Evolutionary conservation across 2,329 filamentous ascomycete species (phyloP), one percentile per base, ranked within the genome.

Genomic region (Phialophora tarda): DNA sequence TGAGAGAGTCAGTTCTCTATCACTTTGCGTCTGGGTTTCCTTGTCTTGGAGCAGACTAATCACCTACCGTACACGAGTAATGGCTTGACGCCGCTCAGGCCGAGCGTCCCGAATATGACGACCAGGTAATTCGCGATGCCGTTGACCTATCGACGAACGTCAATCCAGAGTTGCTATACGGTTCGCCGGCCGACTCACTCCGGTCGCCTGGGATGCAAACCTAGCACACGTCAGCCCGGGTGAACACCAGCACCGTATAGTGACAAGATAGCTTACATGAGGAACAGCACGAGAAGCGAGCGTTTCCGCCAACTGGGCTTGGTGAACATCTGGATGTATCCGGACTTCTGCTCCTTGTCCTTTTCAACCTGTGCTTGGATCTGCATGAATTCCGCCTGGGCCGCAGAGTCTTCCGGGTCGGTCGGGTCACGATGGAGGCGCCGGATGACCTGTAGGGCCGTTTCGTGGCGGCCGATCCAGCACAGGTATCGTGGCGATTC

Each of bases 41-140:
- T 12, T 3, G 7, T 30, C 3, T 12, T 34, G 1, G 32, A 34
- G 32, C 32, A 34, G 32, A 12, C 2, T 34, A 34, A 32, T 14
- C n/a, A 64, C 66, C 55, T 41, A 66, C 66, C 80, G 65, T 76
- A 78, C 21, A 82, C 70, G 4, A 83, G 75, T 28, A 83, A 71
- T 4, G 81, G 80, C 75, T 78, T 76, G 64, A 75, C 76, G 34
- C 73, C 74, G 41, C 65, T 69, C 56, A 77, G 71, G 38, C 75
- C 81, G 11, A 82, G 75, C 24, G 65, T 66, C 44, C 74, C 68
- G 71, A 77, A 77, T 56, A 79, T 74, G 41, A 78, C 70, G 58
- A 77, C 78, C 4, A 78, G 77, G 64, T 82, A 82, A 61, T 79
- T 79, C 57, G 80, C 63, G 54, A 69, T 71, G 62, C 70, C 71